phyloP scores from a whole-genome alignment of 192 early-diverging fungal species.

The Podila epicladia region DNA sequence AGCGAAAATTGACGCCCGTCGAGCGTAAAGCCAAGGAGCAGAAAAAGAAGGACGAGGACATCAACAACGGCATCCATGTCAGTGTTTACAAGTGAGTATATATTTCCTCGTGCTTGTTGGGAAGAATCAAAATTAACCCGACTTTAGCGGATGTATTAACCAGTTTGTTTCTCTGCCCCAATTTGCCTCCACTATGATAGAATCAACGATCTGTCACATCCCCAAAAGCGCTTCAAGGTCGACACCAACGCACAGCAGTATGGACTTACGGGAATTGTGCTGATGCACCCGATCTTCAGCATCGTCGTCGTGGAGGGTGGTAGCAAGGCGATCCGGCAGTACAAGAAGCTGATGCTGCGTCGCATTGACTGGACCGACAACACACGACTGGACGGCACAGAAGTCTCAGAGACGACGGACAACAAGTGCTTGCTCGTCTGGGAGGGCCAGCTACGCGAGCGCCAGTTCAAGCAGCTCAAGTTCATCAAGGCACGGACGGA shows the following conservation, averaged over 20 bases:
- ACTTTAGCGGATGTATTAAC: neutral
- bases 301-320: slow-evolving; percentile 96
- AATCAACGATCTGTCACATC: slow-evolving; percentile 78
- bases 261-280: slow-evolving; percentile 82
- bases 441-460: slow-evolving; percentile 87
- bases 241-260: slow-evolving; percentile 89
- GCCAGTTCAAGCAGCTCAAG: slow-evolving; percentile 82
- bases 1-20: slow-evolving; percentile 88
- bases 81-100: slow-evolving; percentile 83
- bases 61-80: slow-evolving; percentile 73
- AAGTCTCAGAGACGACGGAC: slow-evolving; percentile 56
- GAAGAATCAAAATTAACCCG: neutral
- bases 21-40: slow-evolving; percentile 81
- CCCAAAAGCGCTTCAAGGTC: slow-evolving; percentile 92
- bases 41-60: slow-evolving; percentile 80
- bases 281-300: slow-evolving; percentile 77
- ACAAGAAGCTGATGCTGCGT: slow-evolving; percentile 96
- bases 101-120: neutral
- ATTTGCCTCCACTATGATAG: slow-evolving; percentile 42
- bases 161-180: neutral
- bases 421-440: slow-evolving; percentile 94
- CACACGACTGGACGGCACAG: slow-evolving; percentile 56
- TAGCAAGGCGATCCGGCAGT: slow-evolving; percentile 85
- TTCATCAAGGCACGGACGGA: slow-evolving; percentile 80
- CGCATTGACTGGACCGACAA: slow-evolving; percentile 92